Evolutionary conservation across 805 yeast genomes (phyloP), one percentile per base, ranked within the genome.

Genomic region (Candida xyloterini): DNA sequence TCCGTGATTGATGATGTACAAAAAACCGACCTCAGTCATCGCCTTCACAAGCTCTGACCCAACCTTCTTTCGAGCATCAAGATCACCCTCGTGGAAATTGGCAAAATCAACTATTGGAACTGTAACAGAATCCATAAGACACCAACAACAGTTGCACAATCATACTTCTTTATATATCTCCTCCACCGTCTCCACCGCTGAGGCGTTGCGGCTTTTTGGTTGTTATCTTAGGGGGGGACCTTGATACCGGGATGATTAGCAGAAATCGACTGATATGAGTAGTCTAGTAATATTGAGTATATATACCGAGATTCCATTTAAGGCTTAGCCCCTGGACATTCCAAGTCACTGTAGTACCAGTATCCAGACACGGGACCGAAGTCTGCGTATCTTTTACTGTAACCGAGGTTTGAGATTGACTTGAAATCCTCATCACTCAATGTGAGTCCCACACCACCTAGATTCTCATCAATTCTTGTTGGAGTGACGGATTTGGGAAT

Each of bases 401-500:
- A 51, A 7, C 62, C 65, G 14, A 61, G 48, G 18, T 33, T 16
- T 1, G 62, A 49, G 15, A 69, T 52, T 16, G 50, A 44, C 1
- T 52, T 50, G 16, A 68, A 53, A 40, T 68, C 74, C 20, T 61
- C 69, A 5, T 59, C 61, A 35, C 63, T 43, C 40, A 67, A 58
- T 35, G 38, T 53, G 49, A 57, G 41, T 26, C 18, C 57, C 5
- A 36, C 37, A n/a, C 62, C 63, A 3, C 35, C 44, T 10, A 69
- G 57, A 52, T 69, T 69, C 38, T 54, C 52, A 50, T 53, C 56
- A 39, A 72, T 65, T 62, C 77, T 65, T 7, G 46, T 40, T 6
- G 66, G 64, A 31, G 66, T 66, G 15, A 68, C 66, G 7, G 76
- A 69, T 49, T 73, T 72, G 32, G 77, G 76, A 43, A 73, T 57